These are phyloP conservation scores for Pulveroboletus sp. DNA, from an alignment of 768 basidiomycete genomes.

Conservation along the genomic window DNA sequence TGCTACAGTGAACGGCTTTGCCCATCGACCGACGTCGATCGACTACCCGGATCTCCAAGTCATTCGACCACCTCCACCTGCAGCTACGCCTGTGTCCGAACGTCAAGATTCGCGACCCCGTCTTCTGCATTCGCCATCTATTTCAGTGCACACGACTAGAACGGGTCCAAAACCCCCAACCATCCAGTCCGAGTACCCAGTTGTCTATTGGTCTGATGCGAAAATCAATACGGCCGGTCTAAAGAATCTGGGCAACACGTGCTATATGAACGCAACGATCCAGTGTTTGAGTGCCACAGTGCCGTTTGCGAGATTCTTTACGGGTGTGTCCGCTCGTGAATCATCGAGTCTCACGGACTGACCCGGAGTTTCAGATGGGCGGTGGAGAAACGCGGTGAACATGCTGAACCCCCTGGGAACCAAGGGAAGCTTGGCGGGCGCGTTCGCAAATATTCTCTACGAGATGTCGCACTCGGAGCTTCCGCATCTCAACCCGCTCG, in stretches of 20 bases:
- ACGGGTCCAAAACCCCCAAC: constrained; percentile 56
- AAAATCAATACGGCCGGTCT: constrained; percentile 79
- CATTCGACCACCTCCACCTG: constrained; percentile 76
- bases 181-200: constrained; percentile 73
- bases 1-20: constrained; percentile 49
- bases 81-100: constrained; percentile 64
- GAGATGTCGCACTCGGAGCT: constrained; percentile 88
- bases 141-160: constrained; percentile 14
- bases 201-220: constrained; percentile 79
- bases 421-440: constrained; percentile 73
- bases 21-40: constrained; percentile 47
- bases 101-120: constrained; percentile 71
- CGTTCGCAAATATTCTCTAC: constrained; percentile 79
- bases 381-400: constrained; percentile 83
- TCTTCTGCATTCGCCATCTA: constrained; percentile 38
- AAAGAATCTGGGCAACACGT: constrained; percentile 95
- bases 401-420: constrained; percentile 82
- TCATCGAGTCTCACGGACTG: background rate
- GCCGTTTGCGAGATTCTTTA: constrained; percentile 91
- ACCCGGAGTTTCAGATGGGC: constrained; percentile 51
- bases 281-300: constrained; percentile 95
- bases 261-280: constrained; percentile 98
- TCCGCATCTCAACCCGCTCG: constrained; percentile 74
- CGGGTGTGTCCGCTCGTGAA: constrained; percentile 45
- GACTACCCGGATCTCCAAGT: constrained; percentile 79